A percentile compares a stretch with the other conserved stretches of the same genome.
phyloP scores from a whole-genome alignment of 257 asterid genomes.

The Solanum sitiens region DNA sequence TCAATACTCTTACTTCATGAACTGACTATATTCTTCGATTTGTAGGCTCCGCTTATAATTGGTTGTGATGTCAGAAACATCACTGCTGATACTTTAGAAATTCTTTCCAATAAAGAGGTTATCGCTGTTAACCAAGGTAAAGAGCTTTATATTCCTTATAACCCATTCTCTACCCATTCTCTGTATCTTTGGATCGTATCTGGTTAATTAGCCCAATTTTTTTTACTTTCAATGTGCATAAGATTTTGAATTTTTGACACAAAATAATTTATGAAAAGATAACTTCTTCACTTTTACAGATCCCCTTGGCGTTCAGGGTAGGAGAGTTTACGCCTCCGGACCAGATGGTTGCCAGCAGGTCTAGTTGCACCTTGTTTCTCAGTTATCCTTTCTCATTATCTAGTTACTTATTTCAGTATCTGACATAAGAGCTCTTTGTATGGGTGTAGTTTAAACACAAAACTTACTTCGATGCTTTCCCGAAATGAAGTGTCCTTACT shows the following conservation, averaged over 20 bases:
- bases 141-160: neutral
- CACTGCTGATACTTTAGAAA: constrained; percentile 57
- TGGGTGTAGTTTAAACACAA: neutral
- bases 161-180: neutral
- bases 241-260: neutral
- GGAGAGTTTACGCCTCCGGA: constrained; percentile 58
- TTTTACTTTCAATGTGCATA: neutral
- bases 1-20: neutral
- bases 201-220: neutral
- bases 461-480: neutral
- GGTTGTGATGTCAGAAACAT: constrained; percentile 95
- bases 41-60: constrained; percentile 81
- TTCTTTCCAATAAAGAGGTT: constrained; percentile 73
- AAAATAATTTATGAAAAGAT: neutral
- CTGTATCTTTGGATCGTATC: neutral
- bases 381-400: neutral
- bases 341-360: constrained; percentile 60
- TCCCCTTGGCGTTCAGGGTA: constrained; percentile 90
- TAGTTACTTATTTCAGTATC: neutral
- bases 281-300: constrained; percentile 34
- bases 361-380: neutral
- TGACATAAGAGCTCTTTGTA: neutral
- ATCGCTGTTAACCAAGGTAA: constrained; percentile 88
- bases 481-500: neutral
- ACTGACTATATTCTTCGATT: neutral